Evolutionary conservation across 2,329 filamentous ascomycete genomes (phyloP).

Genomic region (Alternaria novae-zelandiae): DNA sequence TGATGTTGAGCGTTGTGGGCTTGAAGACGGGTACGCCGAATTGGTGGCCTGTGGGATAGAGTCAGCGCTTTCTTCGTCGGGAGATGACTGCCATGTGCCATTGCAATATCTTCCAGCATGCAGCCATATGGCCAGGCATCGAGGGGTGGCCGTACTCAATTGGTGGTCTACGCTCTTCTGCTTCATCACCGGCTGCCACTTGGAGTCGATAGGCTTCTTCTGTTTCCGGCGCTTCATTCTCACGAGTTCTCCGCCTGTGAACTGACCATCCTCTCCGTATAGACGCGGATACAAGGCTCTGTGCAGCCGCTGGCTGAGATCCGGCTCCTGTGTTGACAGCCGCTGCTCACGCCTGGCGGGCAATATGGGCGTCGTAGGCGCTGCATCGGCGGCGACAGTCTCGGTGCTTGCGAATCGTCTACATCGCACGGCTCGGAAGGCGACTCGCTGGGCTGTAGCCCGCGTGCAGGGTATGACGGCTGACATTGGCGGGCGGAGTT

Average conservation of each 20-base stretch:
- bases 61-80: slow-evolving; percentile 1
- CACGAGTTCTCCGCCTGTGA: neutral
- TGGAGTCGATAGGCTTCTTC: slow-evolving; percentile 15
- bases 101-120: neutral
- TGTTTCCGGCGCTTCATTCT: neutral
- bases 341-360: slow-evolving; percentile 10
- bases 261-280: slow-evolving; percentile 4
- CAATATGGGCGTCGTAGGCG: slow-evolving; percentile 1
- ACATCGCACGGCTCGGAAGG: slow-evolving; percentile 21
- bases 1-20: slow-evolving; percentile 60
- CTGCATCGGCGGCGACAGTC: slow-evolving; percentile 13
- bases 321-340: slow-evolving; percentile 7
- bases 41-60: slow-evolving; percentile 19
- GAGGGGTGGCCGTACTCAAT: slow-evolving; percentile 13
- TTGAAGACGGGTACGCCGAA: slow-evolving; percentile 59
- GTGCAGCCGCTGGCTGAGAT: slow-evolving; percentile 29
- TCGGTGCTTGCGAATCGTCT: slow-evolving; percentile 30
- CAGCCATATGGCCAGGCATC: neutral
- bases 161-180: slow-evolving; percentile 14
- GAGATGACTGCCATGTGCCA: neutral
- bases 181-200: slow-evolving; percentile 20
- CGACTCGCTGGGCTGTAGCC: slow-evolving; percentile 53
- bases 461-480: slow-evolving; percentile 63
- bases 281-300: slow-evolving; percentile 22
- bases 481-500: slow-evolving; percentile 58